Evolutionary conservation across 176 grass and related monocot genomes (phyloP).

Genomic region (Triticum urartu): DNA sequence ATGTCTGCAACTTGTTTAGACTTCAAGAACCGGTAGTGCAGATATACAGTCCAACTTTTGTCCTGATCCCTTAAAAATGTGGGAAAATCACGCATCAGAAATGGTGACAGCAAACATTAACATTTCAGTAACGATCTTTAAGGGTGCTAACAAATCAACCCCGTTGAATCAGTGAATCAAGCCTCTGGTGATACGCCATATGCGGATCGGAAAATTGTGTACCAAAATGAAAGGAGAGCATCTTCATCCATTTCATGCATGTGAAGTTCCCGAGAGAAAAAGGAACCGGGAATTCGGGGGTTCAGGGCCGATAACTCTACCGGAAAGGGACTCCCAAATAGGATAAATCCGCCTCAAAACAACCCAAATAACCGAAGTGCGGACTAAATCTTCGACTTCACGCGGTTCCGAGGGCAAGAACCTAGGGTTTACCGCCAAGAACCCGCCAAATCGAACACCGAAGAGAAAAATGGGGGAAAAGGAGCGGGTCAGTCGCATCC

Average conservation of each 20-base stretch:
- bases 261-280: neutral
- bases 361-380: too few relatives aligned
- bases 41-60: neutral
- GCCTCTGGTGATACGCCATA: neutral
- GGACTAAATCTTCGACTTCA: neutral
- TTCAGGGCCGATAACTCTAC: neutral
- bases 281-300: neutral
- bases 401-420: neutral
- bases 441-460: neutral
- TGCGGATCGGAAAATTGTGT: neutral
- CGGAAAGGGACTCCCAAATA: neutral
- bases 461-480: neutral
- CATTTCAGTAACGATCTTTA: neutral
- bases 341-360: neutral
- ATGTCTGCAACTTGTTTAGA: neutral
- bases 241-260: neutral
- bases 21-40: neutral
- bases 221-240: neutral
- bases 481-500: too few relatives aligned
- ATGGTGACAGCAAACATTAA: neutral
- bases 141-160: neutral
- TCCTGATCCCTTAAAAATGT: neutral
- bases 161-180: neutral
- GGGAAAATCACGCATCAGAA: neutral
- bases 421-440: neutral